Evolutionary conservation across 2,329 filamentous ascomycete genomes (phyloP).

Genomic region (Ophiocordyceps sinensis): DNA sequence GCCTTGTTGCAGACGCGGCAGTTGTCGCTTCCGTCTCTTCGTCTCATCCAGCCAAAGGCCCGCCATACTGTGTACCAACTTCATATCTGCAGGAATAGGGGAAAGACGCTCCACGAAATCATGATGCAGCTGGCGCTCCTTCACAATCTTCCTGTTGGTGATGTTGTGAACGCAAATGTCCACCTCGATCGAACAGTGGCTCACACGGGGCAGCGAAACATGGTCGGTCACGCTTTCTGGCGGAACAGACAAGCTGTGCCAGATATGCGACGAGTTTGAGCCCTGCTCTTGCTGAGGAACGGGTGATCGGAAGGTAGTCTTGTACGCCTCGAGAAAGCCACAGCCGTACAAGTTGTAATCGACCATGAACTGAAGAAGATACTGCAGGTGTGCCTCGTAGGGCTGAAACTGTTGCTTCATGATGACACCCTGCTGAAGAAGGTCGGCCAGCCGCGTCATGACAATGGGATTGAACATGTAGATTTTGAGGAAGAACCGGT

Average conservation of each 20-base stretch:
- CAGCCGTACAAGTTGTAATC: conserved; percentile 98
- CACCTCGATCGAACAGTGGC: conserved; percentile 79
- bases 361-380: conserved; percentile 90
- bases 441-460: conserved; percentile 75
- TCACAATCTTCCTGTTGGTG: conserved; percentile 62
- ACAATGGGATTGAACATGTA: conserved; percentile 81
- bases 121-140: conserved; percentile 68
- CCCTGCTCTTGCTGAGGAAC: conserved; percentile 55
- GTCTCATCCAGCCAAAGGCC: conserved; percentile 87
- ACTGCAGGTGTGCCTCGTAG: conserved; percentile 88
- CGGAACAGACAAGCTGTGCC: conserved; percentile 65
- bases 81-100: conserved; percentile 52
- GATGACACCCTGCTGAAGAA: conserved; percentile 77
- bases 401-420: conserved; percentile 77
- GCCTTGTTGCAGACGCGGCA: conserved; percentile 47
- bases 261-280: conserved; percentile 48
- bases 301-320: conserved; percentile 59
- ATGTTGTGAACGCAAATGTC: conserved; percentile 86
- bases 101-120: conserved; percentile 63
- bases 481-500: conserved; percentile 82
- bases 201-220: conserved; percentile 55
- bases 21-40: conserved; percentile 56
- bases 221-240: conserved; percentile 36
- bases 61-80: conserved; percentile 87
- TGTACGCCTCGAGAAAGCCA: conserved; percentile 62